Evolutionary conservation across 768 basidiomycete genomes (phyloP), one percentile per base, ranked within the genome.

Genomic region (Boletus reticuloceps): DNA sequence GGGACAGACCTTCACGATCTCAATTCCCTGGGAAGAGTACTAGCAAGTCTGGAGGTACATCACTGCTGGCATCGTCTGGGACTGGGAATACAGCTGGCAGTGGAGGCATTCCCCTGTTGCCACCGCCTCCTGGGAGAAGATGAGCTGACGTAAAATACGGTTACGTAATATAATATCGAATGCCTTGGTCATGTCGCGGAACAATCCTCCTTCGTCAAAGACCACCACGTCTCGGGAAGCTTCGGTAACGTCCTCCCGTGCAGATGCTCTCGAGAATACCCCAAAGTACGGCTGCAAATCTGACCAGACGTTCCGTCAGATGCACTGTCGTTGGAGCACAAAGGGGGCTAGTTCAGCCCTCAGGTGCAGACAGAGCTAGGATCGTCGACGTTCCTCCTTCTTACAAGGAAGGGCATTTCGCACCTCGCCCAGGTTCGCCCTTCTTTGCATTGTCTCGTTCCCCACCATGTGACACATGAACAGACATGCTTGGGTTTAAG

Each of bases 1-100:
- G 62, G 94, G 94, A 10, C 91, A 98, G 69, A 97, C 94, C 0
- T 95, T 98, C 70, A 87, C 88, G 6, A 96, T 98, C 60, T 76
- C 83, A 34, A 91, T 97, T 55, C 95, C 94, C 8, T n/a, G 93
- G 94, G n/a, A 83, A 86, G 50, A 74, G 70, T 52, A 2, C 17
- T 10, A 80, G 79, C 68, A 56, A 72, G 17, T 58, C 71, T 7
- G 72, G 66, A 40, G 61, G 70, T 34, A 59, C 68, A 19, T 67
- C 72, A 58, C 63, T 82, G 36, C 61, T 83, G 19, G 75, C 71
- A 46, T 73, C 75, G 20, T 57, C 67, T 11, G 68, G 60, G 22
- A 56, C 52, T 32, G 66, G 68, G 27, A 58, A 58, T 37, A 59
- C 66, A 22, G 58, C 68, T 34, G 62, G 68, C 25, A 59, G 63